Evolutionary conservation across 2,329 filamentous ascomycete species (phyloP), one percentile per base, ranked within the genome.

Genomic region (Pyrenochaeta sp.): DNA sequence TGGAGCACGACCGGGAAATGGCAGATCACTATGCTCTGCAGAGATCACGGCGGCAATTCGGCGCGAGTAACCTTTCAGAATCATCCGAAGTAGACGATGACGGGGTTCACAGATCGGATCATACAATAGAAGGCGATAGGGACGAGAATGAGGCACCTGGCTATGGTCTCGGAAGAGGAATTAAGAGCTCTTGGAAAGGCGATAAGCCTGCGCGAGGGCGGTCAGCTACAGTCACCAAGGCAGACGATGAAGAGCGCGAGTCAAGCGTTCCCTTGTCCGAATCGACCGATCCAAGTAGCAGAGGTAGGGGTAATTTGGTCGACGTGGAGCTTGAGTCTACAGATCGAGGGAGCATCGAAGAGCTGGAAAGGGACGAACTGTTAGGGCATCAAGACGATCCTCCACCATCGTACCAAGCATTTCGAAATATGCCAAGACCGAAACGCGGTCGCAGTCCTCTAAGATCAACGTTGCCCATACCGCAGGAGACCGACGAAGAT

Each of bases 1-100:
- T 92, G 69, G 93, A 97, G 78, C 89, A 92, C 69, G 91, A 96
- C 69, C 84, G 93, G 52, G 94, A 98, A 73, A 91, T 94, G 34
- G 93, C 93, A n/a, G 95, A 98, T 78, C 89, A 95, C 66, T 96
- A 93, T 78, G 94, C 94, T 5, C 82, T 99, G 56, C 93, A 98
- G 77, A 86, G 90, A 67, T 98, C 94, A 65, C 87, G 95, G 67
- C 87, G 93, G 46, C 91, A 97, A 57, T 94, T 97, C 72, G 92
- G 92, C 13, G 89, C 90, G 13, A 92, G 91, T 77, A 88, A 91
- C 67, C 80, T 97, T 49, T 91, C 91, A 37, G 93, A 96, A 66
- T 97, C 93, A 61, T 90, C 90, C 2, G 93, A 96, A 67, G 87
- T 90, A 2, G 93, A 95, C 50, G 88, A 90, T 42, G 89, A 90